Evolutionary conservation across 352 stramenopile genomes (phyloP).

Genomic region (Phytophthora pinifolia): DNA sequence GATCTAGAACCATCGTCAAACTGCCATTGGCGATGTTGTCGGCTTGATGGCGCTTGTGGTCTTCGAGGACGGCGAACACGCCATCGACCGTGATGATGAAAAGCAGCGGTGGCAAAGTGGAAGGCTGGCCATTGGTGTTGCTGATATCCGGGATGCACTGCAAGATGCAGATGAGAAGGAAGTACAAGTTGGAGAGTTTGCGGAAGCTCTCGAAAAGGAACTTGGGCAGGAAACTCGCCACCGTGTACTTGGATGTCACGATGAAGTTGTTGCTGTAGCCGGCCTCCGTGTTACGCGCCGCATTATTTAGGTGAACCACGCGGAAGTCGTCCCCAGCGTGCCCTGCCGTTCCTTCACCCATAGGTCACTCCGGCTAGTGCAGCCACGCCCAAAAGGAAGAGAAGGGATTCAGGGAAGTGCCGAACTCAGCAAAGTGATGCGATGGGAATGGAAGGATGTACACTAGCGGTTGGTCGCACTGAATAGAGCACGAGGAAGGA

Average conservation of each 20-base stretch:
- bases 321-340: slow-evolving; percentile 40
- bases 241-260: slow-evolving; percentile 91
- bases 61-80: slow-evolving; percentile 88
- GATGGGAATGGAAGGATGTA: slow-evolving; percentile 7
- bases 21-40: slow-evolving; percentile 84
- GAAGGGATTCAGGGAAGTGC: slow-evolving; percentile 1
- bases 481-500: slow-evolving; percentile 20
- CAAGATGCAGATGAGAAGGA: slow-evolving; percentile 88
- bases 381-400: slow-evolving; percentile 7
- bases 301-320: slow-evolving; percentile 62
- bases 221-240: slow-evolving; percentile 86
- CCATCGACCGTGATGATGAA: slow-evolving; percentile 92
- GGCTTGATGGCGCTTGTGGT: slow-evolving; percentile 82
- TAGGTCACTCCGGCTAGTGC: slow-evolving; percentile 12
- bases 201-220: slow-evolving; percentile 92
- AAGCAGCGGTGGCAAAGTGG: slow-evolving; percentile 84
- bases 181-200: slow-evolving; percentile 94
- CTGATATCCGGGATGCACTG: slow-evolving; percentile 90
- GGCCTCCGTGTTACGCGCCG: slow-evolving; percentile 50
- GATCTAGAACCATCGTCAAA: slow-evolving; percentile 62
- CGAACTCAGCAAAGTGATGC: slow-evolving; percentile 4
- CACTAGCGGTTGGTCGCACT: slow-evolving; percentile 10
- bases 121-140: slow-evolving; percentile 87
- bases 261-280: slow-evolving; percentile 90
- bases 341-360: slow-evolving; percentile 24